phyloP scores from a whole-genome alignment of 768 basidiomycete species.

The Termitomyces sp. region DNA sequence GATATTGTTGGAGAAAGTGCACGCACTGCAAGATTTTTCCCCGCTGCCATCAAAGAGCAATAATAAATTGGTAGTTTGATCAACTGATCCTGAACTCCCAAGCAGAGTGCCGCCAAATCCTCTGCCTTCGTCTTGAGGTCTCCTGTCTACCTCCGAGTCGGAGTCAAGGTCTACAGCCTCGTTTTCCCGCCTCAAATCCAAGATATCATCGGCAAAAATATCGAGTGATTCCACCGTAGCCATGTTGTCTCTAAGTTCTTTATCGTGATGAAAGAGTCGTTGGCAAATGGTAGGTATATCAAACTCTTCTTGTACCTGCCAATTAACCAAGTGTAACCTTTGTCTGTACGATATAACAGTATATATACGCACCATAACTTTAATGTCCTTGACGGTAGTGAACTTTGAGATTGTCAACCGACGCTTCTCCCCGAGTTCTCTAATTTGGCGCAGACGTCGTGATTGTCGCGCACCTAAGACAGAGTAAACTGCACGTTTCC shows the following conservation, averaged over 20 bases:
- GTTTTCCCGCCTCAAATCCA: constrained; percentile 60
- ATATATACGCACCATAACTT: constrained; percentile 48
- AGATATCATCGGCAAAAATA: constrained; percentile 48
- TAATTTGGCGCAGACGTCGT: constrained; percentile 57
- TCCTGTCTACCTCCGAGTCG: constrained; percentile 46
- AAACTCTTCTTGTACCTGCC: constrained; percentile 55
- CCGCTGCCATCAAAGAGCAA: constrained; percentile 1
- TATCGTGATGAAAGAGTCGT: constrained; percentile 53
- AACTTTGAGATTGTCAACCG: constrained; percentile 53
- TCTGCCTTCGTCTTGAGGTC: constrained; percentile 48
- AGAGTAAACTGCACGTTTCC: constrained; percentile 20
- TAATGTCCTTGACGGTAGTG: constrained; percentile 75
- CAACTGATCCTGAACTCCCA: constrained; percentile 28
- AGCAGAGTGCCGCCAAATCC: constrained; percentile 76
- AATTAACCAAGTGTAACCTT: constrained; percentile 2
- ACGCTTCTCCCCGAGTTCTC: constrained; percentile 43
- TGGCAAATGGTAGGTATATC: constrained; percentile 75
- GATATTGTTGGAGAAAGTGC: constrained; percentile 52
- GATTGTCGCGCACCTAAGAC: constrained; percentile 56
- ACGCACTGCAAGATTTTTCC: constrained; percentile 42
- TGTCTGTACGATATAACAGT: background rate
- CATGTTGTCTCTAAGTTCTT: constrained; percentile 61
- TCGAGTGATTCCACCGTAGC: constrained; percentile 51
- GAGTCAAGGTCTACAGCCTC: constrained; percentile 54
- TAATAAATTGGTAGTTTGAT: constrained; percentile 7